Evolutionary conservation across 768 basidiomycete genomes (phyloP).

Genomic region (Paxillus ammoniavirescens): DNA sequence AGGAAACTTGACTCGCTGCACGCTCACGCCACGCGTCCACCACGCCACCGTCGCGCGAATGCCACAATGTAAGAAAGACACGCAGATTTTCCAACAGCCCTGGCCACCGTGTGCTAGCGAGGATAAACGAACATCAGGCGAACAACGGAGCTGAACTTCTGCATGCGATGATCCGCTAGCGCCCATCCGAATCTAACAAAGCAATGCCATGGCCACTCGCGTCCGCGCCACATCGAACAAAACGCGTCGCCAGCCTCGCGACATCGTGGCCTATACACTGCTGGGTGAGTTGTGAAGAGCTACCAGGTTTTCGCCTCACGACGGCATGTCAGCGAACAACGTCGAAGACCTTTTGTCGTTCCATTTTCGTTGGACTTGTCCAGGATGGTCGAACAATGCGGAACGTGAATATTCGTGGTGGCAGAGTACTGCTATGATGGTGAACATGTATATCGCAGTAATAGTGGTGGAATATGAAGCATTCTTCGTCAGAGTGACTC

Average conservation of each 20-base stretch:
- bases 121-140: background rate
- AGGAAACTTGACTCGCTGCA: slow-evolving; percentile 25
- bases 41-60: background rate
- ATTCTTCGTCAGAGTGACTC: background rate
- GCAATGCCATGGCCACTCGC: background rate
- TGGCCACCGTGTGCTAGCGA: background rate
- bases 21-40: slow-evolving; percentile 3
- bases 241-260: background rate
- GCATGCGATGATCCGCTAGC: background rate
- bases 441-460: too few species aligned
- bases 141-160: background rate
- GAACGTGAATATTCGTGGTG: slow-evolving; percentile 10
- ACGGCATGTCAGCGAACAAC: background rate
- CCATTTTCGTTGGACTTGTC: background rate
- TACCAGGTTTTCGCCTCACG: background rate
- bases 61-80: background rate
- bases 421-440: too few species aligned
- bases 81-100: background rate
- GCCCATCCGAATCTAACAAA: background rate
- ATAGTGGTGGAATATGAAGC: too few species aligned
- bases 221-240: background rate
- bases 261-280: background rate
- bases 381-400: slow-evolving; percentile 24
- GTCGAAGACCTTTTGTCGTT: slow-evolving; percentile 1
- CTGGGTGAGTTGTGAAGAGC: slow-evolving; percentile 4